phyloP scores from a whole-genome alignment of 1,284 basidiomycete genomes.

The Moesziomyces sp. region DNA sequence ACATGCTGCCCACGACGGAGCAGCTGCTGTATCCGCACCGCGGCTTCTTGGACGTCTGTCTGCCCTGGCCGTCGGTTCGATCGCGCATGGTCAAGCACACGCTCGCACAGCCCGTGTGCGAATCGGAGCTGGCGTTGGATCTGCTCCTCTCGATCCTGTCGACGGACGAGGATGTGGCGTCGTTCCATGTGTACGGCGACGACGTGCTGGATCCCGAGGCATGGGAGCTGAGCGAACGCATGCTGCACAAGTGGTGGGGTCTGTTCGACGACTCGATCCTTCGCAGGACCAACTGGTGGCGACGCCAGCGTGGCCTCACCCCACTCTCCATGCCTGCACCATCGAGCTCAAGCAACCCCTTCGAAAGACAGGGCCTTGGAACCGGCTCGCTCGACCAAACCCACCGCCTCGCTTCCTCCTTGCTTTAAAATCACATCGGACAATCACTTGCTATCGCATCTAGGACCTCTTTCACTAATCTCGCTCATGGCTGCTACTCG shows the following conservation, averaged over 20 bases:
- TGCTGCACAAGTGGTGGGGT: slow-evolving; percentile 47
- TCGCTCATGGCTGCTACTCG: not conserved
- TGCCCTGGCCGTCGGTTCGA: slow-evolving; percentile 47
- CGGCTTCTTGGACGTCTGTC: slow-evolving; percentile 40
- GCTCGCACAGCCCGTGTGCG: slow-evolving; percentile 25
- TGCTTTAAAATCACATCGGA: slow-evolving; percentile 7
- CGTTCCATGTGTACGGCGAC: slow-evolving; percentile 46
- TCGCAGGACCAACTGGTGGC: slow-evolving; percentile 51
- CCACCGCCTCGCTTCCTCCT: slow-evolving; percentile 16
- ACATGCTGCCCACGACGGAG: slow-evolving; percentile 37
- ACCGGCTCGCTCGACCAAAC: slow-evolving; percentile 38
- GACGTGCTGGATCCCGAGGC: slow-evolving; percentile 46
- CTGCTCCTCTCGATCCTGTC: slow-evolving; percentile 31
- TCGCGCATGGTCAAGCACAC: slow-evolving; percentile 43
- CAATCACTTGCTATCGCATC: slow-evolving; percentile 8
- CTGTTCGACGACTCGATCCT: slow-evolving; percentile 46
- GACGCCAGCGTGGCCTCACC: slow-evolving; percentile 38
- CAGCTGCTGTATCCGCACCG: slow-evolving; percentile 44
- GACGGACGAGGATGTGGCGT: slow-evolving; percentile 13
- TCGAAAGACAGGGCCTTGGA: slow-evolving; percentile 24
- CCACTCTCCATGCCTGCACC: slow-evolving; percentile 6
- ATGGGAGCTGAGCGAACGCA: slow-evolving; percentile 46
- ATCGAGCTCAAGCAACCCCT: slow-evolving; percentile 4
- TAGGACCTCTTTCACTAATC: not conserved
- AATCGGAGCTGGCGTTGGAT: slow-evolving; percentile 43